These are phyloP conservation scores for Colletotrichum neosansevieriae DNA, from an alignment of 2,329 filamentous ascomycete species.

Conservation along the genomic window DNA sequence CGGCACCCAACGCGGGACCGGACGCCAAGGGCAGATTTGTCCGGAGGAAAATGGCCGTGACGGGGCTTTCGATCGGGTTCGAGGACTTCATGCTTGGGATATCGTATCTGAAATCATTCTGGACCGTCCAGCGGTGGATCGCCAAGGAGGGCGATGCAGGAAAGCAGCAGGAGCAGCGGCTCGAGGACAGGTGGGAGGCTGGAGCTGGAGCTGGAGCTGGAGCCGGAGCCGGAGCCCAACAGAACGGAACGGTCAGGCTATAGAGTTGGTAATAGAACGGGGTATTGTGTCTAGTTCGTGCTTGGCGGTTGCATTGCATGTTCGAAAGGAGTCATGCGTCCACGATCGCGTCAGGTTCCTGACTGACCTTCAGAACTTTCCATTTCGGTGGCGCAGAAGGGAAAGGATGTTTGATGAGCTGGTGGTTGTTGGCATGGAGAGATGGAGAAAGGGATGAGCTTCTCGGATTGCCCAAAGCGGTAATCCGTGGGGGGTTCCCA, in stretches of 20 bases:
- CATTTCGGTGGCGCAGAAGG: not conserved
- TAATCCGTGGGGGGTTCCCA: conserved; percentile 21
- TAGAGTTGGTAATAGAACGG: not conserved
- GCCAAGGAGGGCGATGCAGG: conserved; percentile 31
- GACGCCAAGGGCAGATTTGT: conserved; percentile 46
- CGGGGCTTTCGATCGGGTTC: conserved; percentile 46
- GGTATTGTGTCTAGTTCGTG: not conserved
- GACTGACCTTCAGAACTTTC: conserved; percentile 3
- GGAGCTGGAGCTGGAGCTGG: conserved; percentile 1
- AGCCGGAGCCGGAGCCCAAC: conserved; percentile 13
- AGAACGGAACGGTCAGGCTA: conserved; percentile 1
- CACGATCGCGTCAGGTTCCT: conserved; percentile 22
- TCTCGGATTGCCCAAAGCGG: conserved; percentile 36
- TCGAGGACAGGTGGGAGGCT: conserved; percentile 36
- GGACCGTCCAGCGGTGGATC: conserved; percentile 48
- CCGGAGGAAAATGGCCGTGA: conserved; percentile 47
- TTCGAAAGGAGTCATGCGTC: conserved; percentile 24
- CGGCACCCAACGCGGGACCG: conserved; percentile 43
- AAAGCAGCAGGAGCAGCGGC: conserved; percentile 1
- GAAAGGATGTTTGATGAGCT: conserved; percentile 43
- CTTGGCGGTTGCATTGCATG: conserved; percentile 11
- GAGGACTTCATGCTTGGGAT: conserved; percentile 46
- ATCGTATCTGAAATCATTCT: conserved; percentile 45
- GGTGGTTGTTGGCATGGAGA: conserved; percentile 48
- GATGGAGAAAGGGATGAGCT: conserved; percentile 39